These are phyloP conservation scores for Pestalotiopsis sp. DNA, from an alignment of 2,329 filamentous ascomycete species.

Conservation along the genomic window DNA sequence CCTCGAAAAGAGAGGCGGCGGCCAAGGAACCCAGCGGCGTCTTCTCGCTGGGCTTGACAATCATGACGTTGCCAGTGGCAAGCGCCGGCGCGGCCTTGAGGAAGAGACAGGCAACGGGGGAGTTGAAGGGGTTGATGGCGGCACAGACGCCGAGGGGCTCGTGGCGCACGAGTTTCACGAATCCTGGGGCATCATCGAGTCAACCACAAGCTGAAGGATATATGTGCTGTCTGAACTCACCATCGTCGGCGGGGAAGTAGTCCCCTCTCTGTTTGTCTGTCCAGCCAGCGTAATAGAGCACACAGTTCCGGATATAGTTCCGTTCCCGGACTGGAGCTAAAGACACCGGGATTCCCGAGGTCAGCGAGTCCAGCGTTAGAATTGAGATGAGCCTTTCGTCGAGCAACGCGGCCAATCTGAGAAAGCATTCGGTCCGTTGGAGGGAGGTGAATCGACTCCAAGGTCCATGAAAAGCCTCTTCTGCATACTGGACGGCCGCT, in stretches of 20 bases:
- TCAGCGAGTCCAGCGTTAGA: neutral
- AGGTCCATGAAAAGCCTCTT: constrained; percentile 44
- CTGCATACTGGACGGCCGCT: constrained; percentile 48
- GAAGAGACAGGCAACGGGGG: constrained; percentile 36
- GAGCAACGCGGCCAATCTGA: neutral
- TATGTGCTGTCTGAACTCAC: constrained; percentile 15
- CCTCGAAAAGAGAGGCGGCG: constrained; percentile 31
- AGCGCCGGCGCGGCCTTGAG: constrained; percentile 41
- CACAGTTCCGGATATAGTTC: neutral
- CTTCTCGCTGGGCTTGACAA: constrained; percentile 42
- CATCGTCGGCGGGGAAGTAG: constrained; percentile 41
- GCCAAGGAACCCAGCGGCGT: constrained; percentile 34
- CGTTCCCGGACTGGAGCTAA: neutral
- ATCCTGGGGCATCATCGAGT: neutral
- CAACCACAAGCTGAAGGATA: neutral
- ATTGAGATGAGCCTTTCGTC: neutral
- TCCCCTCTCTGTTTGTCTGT: constrained; percentile 36
- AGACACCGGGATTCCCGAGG: neutral
- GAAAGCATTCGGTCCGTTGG: neutral
- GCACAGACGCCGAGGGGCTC: neutral
- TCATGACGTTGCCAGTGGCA: constrained; percentile 39
- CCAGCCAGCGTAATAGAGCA: constrained; percentile 25
- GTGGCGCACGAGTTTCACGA: neutral
- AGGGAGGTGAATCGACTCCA: neutral
- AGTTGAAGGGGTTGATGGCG: constrained; percentile 43